phyloP scores from a whole-genome alignment of 371 early-diverging fungal genomes.

The Vairimorpha ceranae region DNA sequence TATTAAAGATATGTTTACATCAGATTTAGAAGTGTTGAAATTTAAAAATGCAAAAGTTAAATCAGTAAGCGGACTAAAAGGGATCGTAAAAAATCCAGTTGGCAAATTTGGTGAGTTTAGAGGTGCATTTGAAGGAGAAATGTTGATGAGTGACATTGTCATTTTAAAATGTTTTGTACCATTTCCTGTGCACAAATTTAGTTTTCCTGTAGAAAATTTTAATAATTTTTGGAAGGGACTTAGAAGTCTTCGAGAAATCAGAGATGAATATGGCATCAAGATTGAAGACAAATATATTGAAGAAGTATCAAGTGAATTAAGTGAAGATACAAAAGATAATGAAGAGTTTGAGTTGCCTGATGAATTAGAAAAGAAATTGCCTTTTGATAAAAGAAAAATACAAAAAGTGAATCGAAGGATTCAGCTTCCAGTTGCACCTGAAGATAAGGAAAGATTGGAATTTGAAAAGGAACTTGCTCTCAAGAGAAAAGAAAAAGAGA shows the following conservation, averaged over 20 bases:
- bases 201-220: slow-evolving; percentile 72
- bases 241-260: slow-evolving; percentile 76
- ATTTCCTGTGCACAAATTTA: slow-evolving; percentile 78
- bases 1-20: slow-evolving; percentile 96
- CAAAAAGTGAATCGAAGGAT: slow-evolving; percentile 31
- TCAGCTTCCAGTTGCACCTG: slow-evolving; percentile 44
- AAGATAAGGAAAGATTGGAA: slow-evolving; percentile 28
- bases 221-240: slow-evolving; percentile 73
- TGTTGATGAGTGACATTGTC: slow-evolving; percentile 85
- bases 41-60: slow-evolving; percentile 88
- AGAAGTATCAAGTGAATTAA: slow-evolving; percentile 76
- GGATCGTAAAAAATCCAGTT: slow-evolving; percentile 82
- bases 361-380: slow-evolving; percentile 22
- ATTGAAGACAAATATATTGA: slow-evolving; percentile 68
- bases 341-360: slow-evolving; percentile 32
- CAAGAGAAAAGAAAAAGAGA: slow-evolving; percentile 7
- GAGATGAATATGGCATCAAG: slow-evolving; percentile 65
- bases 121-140: slow-evolving; percentile 94
- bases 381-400: slow-evolving; percentile 37
- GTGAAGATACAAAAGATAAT: slow-evolving; percentile 68
- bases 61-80: slow-evolving; percentile 91
- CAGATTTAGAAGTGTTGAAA: slow-evolving; percentile 87
- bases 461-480: slow-evolving; percentile 27
- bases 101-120: slow-evolving; percentile 81
- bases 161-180: slow-evolving; percentile 91